These are phyloP conservation scores for Phytophthora nicotianae DNA, from an alignment of 352 stramenopile species.

Conservation along the genomic window DNA sequence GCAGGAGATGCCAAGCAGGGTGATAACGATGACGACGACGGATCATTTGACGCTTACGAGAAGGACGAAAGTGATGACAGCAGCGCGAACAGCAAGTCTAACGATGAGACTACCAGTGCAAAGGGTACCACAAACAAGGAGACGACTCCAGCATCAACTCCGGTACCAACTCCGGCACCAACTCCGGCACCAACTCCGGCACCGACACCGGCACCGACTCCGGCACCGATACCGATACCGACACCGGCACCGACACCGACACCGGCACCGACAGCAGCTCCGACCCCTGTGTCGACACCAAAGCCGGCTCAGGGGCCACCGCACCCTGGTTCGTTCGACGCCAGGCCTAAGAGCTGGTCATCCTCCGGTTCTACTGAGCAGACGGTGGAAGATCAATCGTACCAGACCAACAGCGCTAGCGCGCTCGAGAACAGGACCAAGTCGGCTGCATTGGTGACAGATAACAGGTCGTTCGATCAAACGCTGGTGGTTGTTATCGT, in stretches of 20 bases:
- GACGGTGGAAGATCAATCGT: slow-evolving; percentile 16
- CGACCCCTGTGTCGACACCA: slow-evolving; percentile 10
- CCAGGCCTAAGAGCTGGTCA: slow-evolving; percentile 4
- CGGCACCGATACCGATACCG: background rate
- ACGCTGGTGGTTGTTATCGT: slow-evolving; percentile 67
- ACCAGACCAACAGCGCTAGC: slow-evolving; percentile 14
- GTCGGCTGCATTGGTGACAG: slow-evolving; percentile 15
- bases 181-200: background rate
- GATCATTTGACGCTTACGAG: slow-evolving; percentile 4
- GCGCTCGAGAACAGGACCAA: slow-evolving; percentile 28
- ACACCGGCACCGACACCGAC: background rate
- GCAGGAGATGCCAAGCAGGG: slow-evolving; percentile 5
- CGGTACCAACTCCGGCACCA: background rate
- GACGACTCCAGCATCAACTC: slow-evolving; percentile 3
- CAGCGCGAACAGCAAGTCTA: slow-evolving; percentile 15
- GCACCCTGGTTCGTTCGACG: slow-evolving; percentile 10
- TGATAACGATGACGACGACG: slow-evolving; percentile 6
- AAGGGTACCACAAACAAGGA: slow-evolving; percentile 8
- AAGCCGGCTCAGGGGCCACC: background rate
- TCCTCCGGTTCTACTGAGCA: slow-evolving; percentile 10
- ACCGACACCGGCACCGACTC: slow-evolving; percentile 6
- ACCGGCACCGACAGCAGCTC: slow-evolving; percentile 5
- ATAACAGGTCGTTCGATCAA: slow-evolving; percentile 43
- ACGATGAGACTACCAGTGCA: slow-evolving; percentile 9
- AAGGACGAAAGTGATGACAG: slow-evolving; percentile 10